Evolutionary conservation across 495 filamentous ascomycete genomes (phyloP).

Genomic region (Neurospora africana): DNA sequence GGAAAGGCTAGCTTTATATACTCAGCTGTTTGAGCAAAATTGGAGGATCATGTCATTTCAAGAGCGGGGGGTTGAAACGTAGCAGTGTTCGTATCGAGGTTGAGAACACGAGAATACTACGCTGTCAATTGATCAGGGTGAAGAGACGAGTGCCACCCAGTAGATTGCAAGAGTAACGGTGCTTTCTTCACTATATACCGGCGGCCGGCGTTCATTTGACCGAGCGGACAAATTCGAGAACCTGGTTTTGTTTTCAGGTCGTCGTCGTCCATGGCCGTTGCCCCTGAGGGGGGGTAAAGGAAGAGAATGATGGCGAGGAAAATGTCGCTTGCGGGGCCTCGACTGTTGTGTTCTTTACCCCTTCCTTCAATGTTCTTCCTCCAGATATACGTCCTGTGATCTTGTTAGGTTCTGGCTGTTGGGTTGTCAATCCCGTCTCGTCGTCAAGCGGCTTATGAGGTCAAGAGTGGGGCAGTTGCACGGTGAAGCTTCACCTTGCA

Average conservation of each 20-base stretch:
- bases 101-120: not conserved
- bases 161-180: not conserved
- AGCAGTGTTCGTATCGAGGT: not conserved
- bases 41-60: not conserved
- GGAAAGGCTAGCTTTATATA: not conserved
- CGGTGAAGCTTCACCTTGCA: not conserved
- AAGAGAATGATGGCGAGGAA: not conserved
- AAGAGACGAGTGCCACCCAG: not conserved
- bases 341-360: not conserved
- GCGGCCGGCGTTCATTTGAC: not conserved
- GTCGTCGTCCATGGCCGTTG: not conserved
- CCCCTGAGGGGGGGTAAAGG: not conserved
- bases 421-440: not conserved
- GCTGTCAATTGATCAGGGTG: not conserved
- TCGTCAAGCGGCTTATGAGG: not conserved
- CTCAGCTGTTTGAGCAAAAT: not conserved
- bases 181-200: not conserved
- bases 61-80: not conserved
- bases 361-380: not conserved
- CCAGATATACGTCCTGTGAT: not conserved
- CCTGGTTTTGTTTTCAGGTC: not conserved
- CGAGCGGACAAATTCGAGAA: not conserved
- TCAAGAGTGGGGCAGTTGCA: not conserved
- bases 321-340: not conserved
- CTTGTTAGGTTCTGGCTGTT: not conserved